Evolutionary conservation across 2,329 filamentous ascomycete genomes (phyloP).

Genomic region (Nemania sp.): DNA sequence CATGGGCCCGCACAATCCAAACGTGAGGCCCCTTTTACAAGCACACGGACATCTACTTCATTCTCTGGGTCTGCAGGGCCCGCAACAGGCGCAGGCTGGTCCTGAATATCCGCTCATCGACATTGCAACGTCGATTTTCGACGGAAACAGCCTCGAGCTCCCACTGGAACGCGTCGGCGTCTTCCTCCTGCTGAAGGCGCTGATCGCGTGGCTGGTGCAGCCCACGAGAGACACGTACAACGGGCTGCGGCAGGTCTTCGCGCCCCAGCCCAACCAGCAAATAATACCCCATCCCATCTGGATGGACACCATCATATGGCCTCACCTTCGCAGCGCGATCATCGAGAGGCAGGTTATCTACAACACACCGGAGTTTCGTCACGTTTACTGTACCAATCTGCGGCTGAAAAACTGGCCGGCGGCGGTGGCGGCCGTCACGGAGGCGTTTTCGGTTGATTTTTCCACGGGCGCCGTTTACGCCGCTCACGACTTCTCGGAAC

Average conservation of each 20-base stretch:
- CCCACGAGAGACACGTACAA: slow-evolving; percentile 41
- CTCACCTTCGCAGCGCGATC: slow-evolving; percentile 42
- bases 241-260: slow-evolving; percentile 30
- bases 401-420: slow-evolving; percentile 44
- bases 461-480: slow-evolving; percentile 37
- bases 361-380: slow-evolving; percentile 44
- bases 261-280: slow-evolving; percentile 38
- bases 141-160: slow-evolving; percentile 36
- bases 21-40: slow-evolving; percentile 41
- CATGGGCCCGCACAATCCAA: slow-evolving; percentile 41
- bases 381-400: slow-evolving; percentile 42
- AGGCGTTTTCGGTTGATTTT: slow-evolving; percentile 35
- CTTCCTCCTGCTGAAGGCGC: slow-evolving; percentile 41
- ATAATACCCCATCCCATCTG: slow-evolving; percentile 39
- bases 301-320: slow-evolving; percentile 43
- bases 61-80: slow-evolving; percentile 31
- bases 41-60: slow-evolving; percentile 19
- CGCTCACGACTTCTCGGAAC: slow-evolving; percentile 33
- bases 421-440: slow-evolving; percentile 31
- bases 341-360: slow-evolving; percentile 45
- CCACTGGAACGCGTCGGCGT: slow-evolving; percentile 42
- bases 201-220: slow-evolving; percentile 40
- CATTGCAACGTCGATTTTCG: slow-evolving; percentile 39
- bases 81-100: slow-evolving; percentile 25
- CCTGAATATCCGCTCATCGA: slow-evolving; percentile 39